Base-by-base conservation (phyloP, 495 filamentous ascomycete species). In the Neurospora sp. region DNA sequence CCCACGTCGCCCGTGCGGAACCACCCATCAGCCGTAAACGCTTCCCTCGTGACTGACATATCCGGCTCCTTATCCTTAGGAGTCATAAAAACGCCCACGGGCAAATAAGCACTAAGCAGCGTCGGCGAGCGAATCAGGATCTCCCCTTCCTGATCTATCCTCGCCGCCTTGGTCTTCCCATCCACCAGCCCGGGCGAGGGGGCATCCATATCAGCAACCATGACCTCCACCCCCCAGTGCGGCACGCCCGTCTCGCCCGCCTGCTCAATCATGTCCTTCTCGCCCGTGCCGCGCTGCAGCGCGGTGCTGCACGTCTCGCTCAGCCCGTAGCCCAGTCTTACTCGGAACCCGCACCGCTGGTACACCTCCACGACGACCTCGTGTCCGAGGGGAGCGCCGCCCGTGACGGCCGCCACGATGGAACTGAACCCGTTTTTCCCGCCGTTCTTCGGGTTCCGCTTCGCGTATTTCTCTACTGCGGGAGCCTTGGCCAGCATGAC, bases 1-100 rank as follows among this genome's bases (percentile, higher is more conserved):
- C 88, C 91, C n/a, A 90, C 86, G 48, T 93, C 91, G 0, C 91
- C 91, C 0, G 91, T 92, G 48, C 88, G 87, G 72, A 93, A 79
- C 78, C 83, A 92, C 1, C 89, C 87, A 5, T 89, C 88, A 1
- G 75, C 72, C 70, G 89, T 89, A 71, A 91, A 87, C 0, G 89
- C 90, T 69, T 91, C 88, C 0, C 72, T 68, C 0, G 88, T 91
- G 5, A 87, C 89, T 38, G 85, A 71, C 77, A 80, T 79, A 27
- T 81, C 78, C 14, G 69, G 41, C 39, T 70, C 12, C 12, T 31
- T 11, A 1, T 12, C 39, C 27, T 5, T 38, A 1, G 18, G 40
- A 20, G 9, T 37, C 35, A 42, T 46, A n/a, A 76, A 73, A 27
- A 76, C 46, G 14, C 77, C 80, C 7, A 79, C 73, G 12, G 80